phyloP scores from a whole-genome alignment of 345 rosid genomes.

The Durio zibethinus region DNA sequence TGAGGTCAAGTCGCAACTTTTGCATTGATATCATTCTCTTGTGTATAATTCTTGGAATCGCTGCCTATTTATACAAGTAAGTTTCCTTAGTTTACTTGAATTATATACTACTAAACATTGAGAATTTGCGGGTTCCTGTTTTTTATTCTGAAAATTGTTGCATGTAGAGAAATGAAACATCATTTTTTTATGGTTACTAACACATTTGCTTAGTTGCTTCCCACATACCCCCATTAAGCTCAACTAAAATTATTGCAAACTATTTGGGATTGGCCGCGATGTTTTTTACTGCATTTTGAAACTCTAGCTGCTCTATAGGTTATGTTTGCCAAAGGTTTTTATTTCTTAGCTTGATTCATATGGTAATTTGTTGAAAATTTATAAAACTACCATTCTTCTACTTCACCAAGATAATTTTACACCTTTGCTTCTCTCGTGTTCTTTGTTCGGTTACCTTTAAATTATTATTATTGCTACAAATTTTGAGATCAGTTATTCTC shows the following conservation, averaged over 20 bases:
- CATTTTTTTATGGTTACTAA: not conserved
- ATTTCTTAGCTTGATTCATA: not conserved
- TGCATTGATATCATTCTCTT: slow-evolving; percentile 84
- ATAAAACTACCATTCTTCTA: not conserved
- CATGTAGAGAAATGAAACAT: not conserved
- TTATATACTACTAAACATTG: not conserved
- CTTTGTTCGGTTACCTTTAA: not conserved
- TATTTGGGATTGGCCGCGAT: not conserved
- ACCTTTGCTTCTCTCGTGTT: not conserved
- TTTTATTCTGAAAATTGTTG: not conserved
- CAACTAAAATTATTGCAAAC: not conserved
- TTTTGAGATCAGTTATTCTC: slow-evolving; percentile 8
- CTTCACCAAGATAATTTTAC: not conserved
- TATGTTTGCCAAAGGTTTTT: too few relatives aligned
- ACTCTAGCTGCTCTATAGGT: not conserved
- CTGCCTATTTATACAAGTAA: slow-evolving; percentile 91
- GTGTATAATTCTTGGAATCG: slow-evolving; percentile 74
- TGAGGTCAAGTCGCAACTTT: slow-evolving; percentile 88
- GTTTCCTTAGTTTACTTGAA: slow-evolving; percentile 12
- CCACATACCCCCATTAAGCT: not conserved
- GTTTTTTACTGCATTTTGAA: not conserved
- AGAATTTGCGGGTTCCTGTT: not conserved
- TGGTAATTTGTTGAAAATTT: not conserved
- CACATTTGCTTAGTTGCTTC: not conserved
- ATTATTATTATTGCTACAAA: not conserved